These are phyloP conservation scores for Sphagnum fallax DNA, from an alignment of 228 moss, liverwort and hornwort species.

Conservation along the genomic window DNA sequence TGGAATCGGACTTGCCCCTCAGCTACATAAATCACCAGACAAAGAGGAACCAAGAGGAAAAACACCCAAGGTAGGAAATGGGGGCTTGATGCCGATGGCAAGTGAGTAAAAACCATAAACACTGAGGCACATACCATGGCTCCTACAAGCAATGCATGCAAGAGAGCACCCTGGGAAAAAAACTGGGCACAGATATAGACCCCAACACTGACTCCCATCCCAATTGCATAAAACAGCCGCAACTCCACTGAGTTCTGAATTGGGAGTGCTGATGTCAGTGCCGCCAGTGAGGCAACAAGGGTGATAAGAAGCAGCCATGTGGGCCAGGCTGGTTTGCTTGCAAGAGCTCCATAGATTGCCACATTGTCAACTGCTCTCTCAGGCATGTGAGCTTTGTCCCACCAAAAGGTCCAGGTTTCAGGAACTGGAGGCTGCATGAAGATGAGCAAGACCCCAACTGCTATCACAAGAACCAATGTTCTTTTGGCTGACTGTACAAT, in stretches of 20 bases:
- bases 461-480: conserved; percentile 64
- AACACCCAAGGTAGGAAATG: conserved; percentile 91
- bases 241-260: conserved; percentile 97
- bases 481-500: conserved; percentile 83
- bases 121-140: conserved; percentile 78
- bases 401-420: conserved; percentile 70
- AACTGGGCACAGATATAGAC: conserved; percentile 89
- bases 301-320: conserved; percentile 84
- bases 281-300: conserved; percentile 70
- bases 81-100: conserved; percentile 91
- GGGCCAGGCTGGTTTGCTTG: conserved; percentile 74
- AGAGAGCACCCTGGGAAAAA: conserved; percentile 71
- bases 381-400: conserved; percentile 61
- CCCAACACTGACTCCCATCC: conserved; percentile 77
- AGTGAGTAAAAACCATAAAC: conserved; percentile 82
- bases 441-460: conserved; percentile 75
- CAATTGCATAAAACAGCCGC: conserved; percentile 74
- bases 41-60: conserved; percentile 70
- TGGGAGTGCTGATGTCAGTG: conserved; percentile 92
- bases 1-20: conserved; percentile 78
- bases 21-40: conserved; percentile 82
- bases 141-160: conserved; percentile 78
- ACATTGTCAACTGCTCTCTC: conserved; percentile 54
- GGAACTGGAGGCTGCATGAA: conserved; percentile 86
- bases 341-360: conserved; percentile 68